Evolutionary conservation across 805 yeast species (phyloP).

Genomic region (Zygoascus ofunaensis): DNA sequence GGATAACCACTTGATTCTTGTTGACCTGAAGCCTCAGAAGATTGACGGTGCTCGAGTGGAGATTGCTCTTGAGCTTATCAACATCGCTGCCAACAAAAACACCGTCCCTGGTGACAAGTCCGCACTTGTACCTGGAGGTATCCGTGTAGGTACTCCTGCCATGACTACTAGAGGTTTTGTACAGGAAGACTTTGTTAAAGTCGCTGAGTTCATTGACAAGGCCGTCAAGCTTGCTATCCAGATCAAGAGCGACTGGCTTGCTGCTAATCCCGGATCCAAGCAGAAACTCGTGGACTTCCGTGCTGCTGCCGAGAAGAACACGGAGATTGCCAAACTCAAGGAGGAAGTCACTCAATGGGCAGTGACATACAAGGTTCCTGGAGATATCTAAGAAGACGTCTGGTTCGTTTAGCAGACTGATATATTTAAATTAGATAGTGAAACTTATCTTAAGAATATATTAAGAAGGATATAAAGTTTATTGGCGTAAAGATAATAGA

Average conservation of each 20-base stretch:
- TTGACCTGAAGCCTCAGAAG: slow-evolving; percentile 66
- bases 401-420: background rate
- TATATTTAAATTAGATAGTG: background rate
- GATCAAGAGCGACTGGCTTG: slow-evolving; percentile 56
- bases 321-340: slow-evolving; percentile 51
- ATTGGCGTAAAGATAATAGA: no score
- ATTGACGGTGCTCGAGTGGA: slow-evolving; percentile 97
- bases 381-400: slow-evolving; percentile 36
- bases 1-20: slow-evolving; percentile 84
- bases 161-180: slow-evolving; percentile 95
- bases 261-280: slow-evolving; percentile 39
- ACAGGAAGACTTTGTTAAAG: slow-evolving; percentile 65
- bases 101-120: slow-evolving; percentile 95
- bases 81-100: slow-evolving; percentile 93
- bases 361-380: slow-evolving; percentile 77
- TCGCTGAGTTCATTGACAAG: slow-evolving; percentile 67
- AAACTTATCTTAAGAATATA: no score
- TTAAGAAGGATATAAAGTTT: slow-evolving; percentile 4
- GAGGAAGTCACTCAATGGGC: slow-evolving; percentile 67
- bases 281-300: slow-evolving; percentile 60
- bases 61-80: slow-evolving; percentile 76
- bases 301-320: slow-evolving; percentile 52
- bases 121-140: slow-evolving; percentile 92
- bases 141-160: slow-evolving; percentile 97
- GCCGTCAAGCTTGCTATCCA: slow-evolving; percentile 67